These are phyloP conservation scores for Botrytis elliptica DNA, from an alignment of 2,329 filamentous ascomycete species.

Conservation along the genomic window DNA sequence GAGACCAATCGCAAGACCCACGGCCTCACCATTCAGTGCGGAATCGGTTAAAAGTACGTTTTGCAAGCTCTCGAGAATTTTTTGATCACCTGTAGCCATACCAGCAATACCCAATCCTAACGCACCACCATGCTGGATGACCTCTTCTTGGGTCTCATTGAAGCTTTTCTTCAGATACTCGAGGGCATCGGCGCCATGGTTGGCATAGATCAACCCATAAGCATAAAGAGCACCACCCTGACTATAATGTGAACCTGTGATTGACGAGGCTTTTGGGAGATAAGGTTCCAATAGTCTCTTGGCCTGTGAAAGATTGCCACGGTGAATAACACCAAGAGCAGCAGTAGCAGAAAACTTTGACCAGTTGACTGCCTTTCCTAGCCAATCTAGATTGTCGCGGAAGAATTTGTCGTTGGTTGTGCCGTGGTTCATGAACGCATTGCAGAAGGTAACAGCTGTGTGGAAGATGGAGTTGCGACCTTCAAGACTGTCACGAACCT, in stretches of 20 bases:
- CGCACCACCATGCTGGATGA: slow-evolving; percentile 95
- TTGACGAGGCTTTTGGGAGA: slow-evolving; percentile 72
- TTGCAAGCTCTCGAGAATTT: slow-evolving; percentile 89
- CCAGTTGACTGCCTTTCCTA: slow-evolving; percentile 98
- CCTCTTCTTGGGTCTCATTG: slow-evolving; percentile 75
- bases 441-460: slow-evolving; percentile 93
- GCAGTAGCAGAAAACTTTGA: slow-evolving; percentile 98
- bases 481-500: slow-evolving; percentile 92
- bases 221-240: slow-evolving; percentile 95
- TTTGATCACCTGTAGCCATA: slow-evolving; percentile 91
- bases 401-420: slow-evolving; percentile 99
- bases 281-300: slow-evolving; percentile 94
- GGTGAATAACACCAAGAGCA: slow-evolving; percentile 92
- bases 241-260: slow-evolving; percentile 87
- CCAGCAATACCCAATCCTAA: slow-evolving; percentile 93
- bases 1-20: slow-evolving; percentile 92
- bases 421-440: slow-evolving; percentile 98
- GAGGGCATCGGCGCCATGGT: slow-evolving; percentile 88
- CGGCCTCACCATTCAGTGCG: slow-evolving; percentile 93
- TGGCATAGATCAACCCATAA: slow-evolving; percentile 93
- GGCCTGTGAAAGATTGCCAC: slow-evolving; percentile 89
- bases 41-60: slow-evolving; percentile 89
- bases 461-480: slow-evolving; percentile 98
- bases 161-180: slow-evolving; percentile 78
- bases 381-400: slow-evolving; percentile 94